phyloP scores from a whole-genome alignment of 345 rosid species.

The Populus nigra region DNA sequence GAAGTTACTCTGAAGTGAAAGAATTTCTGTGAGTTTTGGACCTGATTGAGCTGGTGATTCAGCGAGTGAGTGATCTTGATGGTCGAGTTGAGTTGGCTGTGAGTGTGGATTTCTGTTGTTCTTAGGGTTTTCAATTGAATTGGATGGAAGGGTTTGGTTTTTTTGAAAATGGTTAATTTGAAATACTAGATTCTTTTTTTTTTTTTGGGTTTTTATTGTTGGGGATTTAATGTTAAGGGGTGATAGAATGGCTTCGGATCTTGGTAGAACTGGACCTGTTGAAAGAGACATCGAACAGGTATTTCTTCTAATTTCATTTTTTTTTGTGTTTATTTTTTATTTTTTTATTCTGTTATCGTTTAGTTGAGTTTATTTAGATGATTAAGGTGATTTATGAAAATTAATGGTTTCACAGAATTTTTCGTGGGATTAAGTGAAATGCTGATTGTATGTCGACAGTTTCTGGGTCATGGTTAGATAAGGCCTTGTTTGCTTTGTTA shows the following conservation, averaged over 20 bases:
- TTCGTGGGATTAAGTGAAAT: neutral
- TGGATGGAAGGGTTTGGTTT: slow-evolving; percentile 38
- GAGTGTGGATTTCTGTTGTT: slow-evolving; percentile 16
- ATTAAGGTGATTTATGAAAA: neutral
- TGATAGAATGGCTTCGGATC: slow-evolving; percentile 91
- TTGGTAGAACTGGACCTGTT: slow-evolving; percentile 71
- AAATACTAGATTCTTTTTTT: slow-evolving; percentile 5
- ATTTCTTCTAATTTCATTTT: neutral
- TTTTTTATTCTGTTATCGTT: neutral
- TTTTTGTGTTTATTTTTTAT: neutral
- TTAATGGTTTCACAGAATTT: neutral
- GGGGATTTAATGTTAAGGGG: slow-evolving; percentile 45
- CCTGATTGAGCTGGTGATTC: neutral
- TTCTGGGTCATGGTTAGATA: slow-evolving; percentile 7
- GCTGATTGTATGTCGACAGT: neutral
- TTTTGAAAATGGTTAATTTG: slow-evolving; percentile 34
- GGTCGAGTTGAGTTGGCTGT: slow-evolving; percentile 18
- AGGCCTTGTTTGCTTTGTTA: neutral
- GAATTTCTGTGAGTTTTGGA: neutral
- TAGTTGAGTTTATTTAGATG: neutral
- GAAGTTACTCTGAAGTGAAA: neutral
- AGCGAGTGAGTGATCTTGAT: slow-evolving; percentile 17
- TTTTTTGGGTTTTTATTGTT: neutral
- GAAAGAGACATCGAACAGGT: slow-evolving; percentile 99
- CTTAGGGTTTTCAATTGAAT: slow-evolving; percentile 30